Conservation (phyloP, 2,329 filamentous ascomycete species). For the Emergomyces pasteurianus region DNA sequence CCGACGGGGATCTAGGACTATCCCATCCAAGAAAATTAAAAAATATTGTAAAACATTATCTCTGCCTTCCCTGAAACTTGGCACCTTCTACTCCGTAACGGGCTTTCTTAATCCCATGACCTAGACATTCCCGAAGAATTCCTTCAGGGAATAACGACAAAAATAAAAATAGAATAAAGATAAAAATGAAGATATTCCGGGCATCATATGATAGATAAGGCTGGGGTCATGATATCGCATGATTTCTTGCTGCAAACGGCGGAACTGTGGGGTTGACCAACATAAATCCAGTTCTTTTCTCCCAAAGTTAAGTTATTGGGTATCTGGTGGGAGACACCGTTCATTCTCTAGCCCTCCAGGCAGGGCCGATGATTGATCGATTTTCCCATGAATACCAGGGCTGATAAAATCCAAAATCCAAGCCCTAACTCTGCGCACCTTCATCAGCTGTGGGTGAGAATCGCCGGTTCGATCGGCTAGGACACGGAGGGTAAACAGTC, state of each 20-base stretch:
- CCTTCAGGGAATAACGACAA: neutral
- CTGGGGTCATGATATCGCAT: neutral
- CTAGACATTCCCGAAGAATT: neutral
- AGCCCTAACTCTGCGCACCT: slow-evolving; percentile 55
- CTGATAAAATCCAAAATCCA: slow-evolving; percentile 66
- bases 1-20: neutral
- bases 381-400: slow-evolving; percentile 11
- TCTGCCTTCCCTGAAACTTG: neutral
- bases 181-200: neutral
- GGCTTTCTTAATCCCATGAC: neutral
- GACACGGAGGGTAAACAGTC: slow-evolving; percentile 45
- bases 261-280: neutral
- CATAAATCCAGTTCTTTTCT: neutral
- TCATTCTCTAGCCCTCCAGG: neutral
- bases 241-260: neutral
- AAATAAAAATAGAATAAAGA: neutral
- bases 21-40: neutral
- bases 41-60: neutral
- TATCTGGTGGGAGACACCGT: slow-evolving; percentile 29
- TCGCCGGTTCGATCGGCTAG: slow-evolving; percentile 25
- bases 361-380: neutral
- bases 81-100: neutral
- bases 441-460: slow-evolving; percentile 44
- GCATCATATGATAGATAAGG: neutral
- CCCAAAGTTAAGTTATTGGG: slow-evolving; percentile 15